Evolutionary conservation across 2,329 filamentous ascomycete genomes (phyloP).

Genomic region (Beauveria brongniartii): DNA sequence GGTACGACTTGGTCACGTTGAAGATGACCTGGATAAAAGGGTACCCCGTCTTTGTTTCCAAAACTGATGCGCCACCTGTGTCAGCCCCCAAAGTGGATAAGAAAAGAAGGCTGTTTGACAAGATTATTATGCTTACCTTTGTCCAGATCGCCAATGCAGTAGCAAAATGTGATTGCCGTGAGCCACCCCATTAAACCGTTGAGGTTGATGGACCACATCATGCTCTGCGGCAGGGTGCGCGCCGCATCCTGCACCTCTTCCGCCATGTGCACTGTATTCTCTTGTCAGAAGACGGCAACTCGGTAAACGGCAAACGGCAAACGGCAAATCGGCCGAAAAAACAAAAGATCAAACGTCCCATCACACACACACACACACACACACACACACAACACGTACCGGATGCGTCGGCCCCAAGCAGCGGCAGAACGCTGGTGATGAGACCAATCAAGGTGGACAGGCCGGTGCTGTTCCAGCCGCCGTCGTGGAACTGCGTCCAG

Average conservation of each 20-base stretch:
- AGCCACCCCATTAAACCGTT: slow-evolving; percentile 33
- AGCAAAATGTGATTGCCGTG: slow-evolving; percentile 28
- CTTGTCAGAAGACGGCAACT: background rate
- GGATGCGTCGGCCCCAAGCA: slow-evolving; percentile 24
- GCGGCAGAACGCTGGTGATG: slow-evolving; percentile 27
- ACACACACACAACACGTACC: background rate
- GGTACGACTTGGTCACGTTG: slow-evolving; percentile 15
- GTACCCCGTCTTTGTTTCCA: slow-evolving; percentile 15
- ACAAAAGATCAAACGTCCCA: too few relatives aligned
- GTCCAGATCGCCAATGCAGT: slow-evolving; percentile 24
- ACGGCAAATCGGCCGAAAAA: background rate
- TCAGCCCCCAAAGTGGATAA: background rate
- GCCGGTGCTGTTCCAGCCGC: slow-evolving; percentile 25
- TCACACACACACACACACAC: too few relatives aligned
- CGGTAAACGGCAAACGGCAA: background rate
- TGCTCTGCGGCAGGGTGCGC: slow-evolving; percentile 12
- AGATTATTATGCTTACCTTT: background rate
- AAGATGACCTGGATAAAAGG: slow-evolving; percentile 20
- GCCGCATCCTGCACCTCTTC: slow-evolving; percentile 15
- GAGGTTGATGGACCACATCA: slow-evolving; percentile 16
- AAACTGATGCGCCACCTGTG: background rate
- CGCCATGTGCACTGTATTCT: slow-evolving; percentile 14
- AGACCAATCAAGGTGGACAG: slow-evolving; percentile 30
- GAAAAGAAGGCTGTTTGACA: background rate
- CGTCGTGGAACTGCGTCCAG: slow-evolving; percentile 24